These are phyloP conservation scores for Geotrichum histeridarum DNA, from an alignment of 1,139 yeast species.

Conservation along the genomic window DNA sequence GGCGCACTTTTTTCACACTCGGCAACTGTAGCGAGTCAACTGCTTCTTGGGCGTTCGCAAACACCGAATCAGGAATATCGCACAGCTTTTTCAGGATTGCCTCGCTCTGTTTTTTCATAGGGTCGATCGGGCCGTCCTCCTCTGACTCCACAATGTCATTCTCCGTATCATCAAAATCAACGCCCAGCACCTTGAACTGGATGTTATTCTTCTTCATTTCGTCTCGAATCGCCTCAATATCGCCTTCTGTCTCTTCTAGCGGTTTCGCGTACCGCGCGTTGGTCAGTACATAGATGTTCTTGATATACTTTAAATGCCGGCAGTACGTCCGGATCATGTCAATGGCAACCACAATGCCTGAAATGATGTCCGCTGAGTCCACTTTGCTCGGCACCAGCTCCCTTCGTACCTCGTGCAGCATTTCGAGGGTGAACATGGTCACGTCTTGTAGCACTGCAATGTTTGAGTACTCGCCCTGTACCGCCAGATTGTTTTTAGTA, in stretches of 20 bases:
- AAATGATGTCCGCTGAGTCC: constrained; percentile 32
- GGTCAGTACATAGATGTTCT: constrained; percentile 46
- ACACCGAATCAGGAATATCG: constrained; percentile 20
- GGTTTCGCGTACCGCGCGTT: constrained; percentile 30
- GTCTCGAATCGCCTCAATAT: constrained; percentile 1
- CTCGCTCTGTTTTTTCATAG: constrained; percentile 25
- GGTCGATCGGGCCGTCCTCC: constrained; percentile 18
- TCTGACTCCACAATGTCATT: constrained; percentile 26
- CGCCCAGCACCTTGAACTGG: constrained; percentile 31
- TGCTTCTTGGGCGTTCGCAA: constrained; percentile 28
- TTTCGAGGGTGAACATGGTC: constrained; percentile 27
- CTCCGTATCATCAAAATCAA: constrained; percentile 37
- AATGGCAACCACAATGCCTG: constrained; percentile 36
- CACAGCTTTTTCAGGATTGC: constrained; percentile 13
- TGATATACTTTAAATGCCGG: constrained; percentile 35
- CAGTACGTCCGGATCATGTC: constrained; percentile 35
- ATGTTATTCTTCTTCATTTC: constrained; percentile 20
- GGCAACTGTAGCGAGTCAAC: constrained; percentile 29
- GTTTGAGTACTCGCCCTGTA: constrained; percentile 4
- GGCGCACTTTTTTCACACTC: constrained; percentile 38
- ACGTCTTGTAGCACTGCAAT: constrained; percentile 5
- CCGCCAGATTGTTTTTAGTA: constrained; percentile 6
- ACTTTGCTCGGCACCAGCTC: constrained; percentile 29
- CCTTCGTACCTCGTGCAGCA: constrained; percentile 28
- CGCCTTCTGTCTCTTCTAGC: constrained; percentile 1